phyloP scores from a whole-genome alignment of 306 rosid genomes.

The Comarum palustre region DNA sequence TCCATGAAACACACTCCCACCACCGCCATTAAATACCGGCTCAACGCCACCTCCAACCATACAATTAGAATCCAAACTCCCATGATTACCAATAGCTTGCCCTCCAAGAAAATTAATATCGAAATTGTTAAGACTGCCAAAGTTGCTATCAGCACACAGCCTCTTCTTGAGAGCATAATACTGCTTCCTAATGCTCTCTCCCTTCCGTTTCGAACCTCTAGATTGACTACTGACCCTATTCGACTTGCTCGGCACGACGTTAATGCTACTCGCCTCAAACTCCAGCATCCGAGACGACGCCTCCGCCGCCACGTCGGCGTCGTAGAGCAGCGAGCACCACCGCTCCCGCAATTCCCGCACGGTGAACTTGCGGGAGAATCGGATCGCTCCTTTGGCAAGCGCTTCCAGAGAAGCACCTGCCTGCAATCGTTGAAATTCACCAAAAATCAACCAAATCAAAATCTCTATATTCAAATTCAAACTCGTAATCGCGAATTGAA shows the following conservation, averaged over 20 bases:
- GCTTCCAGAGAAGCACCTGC: slow-evolving; percentile 84
- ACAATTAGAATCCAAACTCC: slow-evolving; percentile 20
- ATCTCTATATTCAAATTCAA: background rate
- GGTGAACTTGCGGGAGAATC: slow-evolving; percentile 61
- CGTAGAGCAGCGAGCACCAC: slow-evolving; percentile 69
- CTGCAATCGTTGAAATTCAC: slow-evolving; percentile 21
- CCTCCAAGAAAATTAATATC: slow-evolving; percentile 23
- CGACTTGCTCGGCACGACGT: slow-evolving; percentile 17
- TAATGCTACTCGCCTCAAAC: slow-evolving; percentile 41
- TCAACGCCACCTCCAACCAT: slow-evolving; percentile 20
- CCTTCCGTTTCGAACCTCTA: slow-evolving; percentile 38
- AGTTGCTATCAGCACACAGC: slow-evolving; percentile 15
- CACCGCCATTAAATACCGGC: background rate
- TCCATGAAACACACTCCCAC: background rate
- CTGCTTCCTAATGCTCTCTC: slow-evolving; percentile 40
- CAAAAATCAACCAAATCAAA: slow-evolving; percentile 4
- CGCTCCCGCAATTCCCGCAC: slow-evolving; percentile 53
- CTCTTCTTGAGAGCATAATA: slow-evolving; percentile 49
- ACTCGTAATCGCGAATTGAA: background rate
- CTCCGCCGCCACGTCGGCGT: slow-evolving; percentile 40
- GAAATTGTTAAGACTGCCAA: slow-evolving; percentile 26
- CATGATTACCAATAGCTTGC: slow-evolving; percentile 11
- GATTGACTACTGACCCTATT: slow-evolving; percentile 25
- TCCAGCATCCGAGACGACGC: slow-evolving; percentile 52
- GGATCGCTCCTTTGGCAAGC: slow-evolving; percentile 82